Percentiles rank a stretch among this genome's conserved stretches.
Conservation (phyloP, 257 asterid species). For the Lantana camara region DNA sequence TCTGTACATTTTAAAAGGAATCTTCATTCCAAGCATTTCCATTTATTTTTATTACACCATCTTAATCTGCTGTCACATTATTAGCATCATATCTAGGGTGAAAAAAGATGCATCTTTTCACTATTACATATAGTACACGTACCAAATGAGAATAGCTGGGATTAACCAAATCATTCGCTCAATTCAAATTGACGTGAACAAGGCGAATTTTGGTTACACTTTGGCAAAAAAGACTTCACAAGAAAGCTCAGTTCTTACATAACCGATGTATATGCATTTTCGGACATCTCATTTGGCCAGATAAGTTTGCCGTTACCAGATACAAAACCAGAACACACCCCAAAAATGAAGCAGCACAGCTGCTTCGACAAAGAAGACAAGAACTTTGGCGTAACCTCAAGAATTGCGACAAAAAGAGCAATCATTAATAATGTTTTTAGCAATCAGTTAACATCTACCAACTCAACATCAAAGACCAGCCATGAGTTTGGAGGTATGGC, state of each 20-base stretch:
- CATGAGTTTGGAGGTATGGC: slow-evolving; percentile 82
- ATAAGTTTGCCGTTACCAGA: not conserved
- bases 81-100: too few relatives aligned
- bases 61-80: too few relatives aligned
- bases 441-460: slow-evolving; percentile 60
- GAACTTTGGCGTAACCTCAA: not conserved
- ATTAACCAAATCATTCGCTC: not conserved
- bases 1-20: too few relatives aligned
- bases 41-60: too few relatives aligned
- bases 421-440: not conserved
- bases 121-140: too few relatives aligned
- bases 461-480: slow-evolving; percentile 91
- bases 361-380: not conserved
- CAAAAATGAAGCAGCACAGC: slow-evolving; percentile 25
- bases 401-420: not conserved
- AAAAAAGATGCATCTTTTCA: too few relatives aligned
- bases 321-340: slow-evolving; percentile 20
- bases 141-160: not conserved
- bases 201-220: too few relatives aligned
- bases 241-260: not conserved
- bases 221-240: not conserved
- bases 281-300: not conserved
- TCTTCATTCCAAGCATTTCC: too few relatives aligned
- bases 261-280: not conserved
- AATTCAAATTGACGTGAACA: not conserved